Evolutionary conservation across 1,284 basidiomycete species (phyloP).

Genomic region (Schizophyllum amplum): DNA sequence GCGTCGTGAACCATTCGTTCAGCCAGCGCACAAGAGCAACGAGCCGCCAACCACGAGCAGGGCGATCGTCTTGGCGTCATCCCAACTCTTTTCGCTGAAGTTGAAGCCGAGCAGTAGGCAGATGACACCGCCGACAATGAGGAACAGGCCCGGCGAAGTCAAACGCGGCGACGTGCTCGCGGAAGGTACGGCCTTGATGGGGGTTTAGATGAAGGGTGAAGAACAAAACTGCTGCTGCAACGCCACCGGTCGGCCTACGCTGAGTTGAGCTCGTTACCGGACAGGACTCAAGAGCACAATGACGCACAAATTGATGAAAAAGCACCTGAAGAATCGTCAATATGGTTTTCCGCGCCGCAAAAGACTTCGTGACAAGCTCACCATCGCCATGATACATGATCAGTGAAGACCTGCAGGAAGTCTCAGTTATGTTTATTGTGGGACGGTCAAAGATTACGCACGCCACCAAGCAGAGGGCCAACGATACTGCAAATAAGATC

Average conservation of each 20-base stretch:
- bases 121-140: conserved; percentile 68
- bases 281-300: neutral
- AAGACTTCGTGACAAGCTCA: conserved; percentile 19
- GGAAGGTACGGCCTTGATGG: conserved; percentile 46
- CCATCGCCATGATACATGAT: conserved; percentile 74
- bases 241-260: conserved; percentile 63
- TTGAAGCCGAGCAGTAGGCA: conserved; percentile 81
- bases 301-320: conserved; percentile 67
- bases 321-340: conserved; percentile 36
- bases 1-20: conserved; percentile 65
- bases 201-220: conserved; percentile 83
- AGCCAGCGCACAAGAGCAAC: conserved; percentile 48
- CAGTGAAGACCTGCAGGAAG: conserved; percentile 45
- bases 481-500: conserved; percentile 41
- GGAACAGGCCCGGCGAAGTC: conserved; percentile 69
- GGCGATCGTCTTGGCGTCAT: conserved; percentile 54
- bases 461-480: conserved; percentile 70
- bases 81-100: conserved; percentile 59
- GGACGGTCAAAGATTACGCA: conserved; percentile 17
- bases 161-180: conserved; percentile 57
- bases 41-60: conserved; percentile 64
- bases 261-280: neutral
- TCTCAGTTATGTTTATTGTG: no score
- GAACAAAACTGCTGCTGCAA: conserved; percentile 66
- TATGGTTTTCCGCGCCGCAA: neutral